phyloP scores from a whole-genome alignment of 2,329 filamentous ascomycete species.

The Fusarium tupiense region DNA sequence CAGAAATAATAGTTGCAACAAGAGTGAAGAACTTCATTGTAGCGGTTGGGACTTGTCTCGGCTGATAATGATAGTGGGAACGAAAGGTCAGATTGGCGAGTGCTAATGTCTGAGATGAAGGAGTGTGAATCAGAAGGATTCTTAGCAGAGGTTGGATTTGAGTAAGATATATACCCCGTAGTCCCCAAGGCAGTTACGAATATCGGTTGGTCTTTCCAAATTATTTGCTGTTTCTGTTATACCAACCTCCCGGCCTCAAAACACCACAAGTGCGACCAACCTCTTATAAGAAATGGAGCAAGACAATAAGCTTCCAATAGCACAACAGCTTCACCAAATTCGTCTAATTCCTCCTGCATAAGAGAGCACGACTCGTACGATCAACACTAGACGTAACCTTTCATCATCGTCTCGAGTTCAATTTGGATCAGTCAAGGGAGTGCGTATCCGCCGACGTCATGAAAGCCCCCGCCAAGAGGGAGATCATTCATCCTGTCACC shows the following conservation, averaged over 20 bases:
- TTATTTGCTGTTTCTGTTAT: not conserved
- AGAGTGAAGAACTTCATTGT: slow-evolving; percentile 47
- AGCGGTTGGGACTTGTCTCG: not conserved
- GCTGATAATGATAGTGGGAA: not conserved
- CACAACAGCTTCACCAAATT: slow-evolving; percentile 7
- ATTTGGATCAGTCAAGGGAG: not conserved
- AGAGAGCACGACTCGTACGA: not conserved
- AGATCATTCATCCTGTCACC: not conserved
- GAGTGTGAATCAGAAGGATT: slow-evolving; percentile 18
- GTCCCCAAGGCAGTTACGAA: not conserved
- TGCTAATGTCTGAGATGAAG: slow-evolving; percentile 7
- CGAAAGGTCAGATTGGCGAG: not conserved
- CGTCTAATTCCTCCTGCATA: not conserved
- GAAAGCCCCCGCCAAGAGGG: not conserved
- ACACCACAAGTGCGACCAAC: slow-evolving; percentile 24
- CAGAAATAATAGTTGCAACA: slow-evolving; percentile 34
- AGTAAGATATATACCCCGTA: not conserved
- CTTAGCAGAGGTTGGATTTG: slow-evolving; percentile 23
- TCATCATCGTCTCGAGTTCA: not conserved
- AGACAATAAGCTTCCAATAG: slow-evolving; percentile 27
- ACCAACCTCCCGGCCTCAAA: slow-evolving; percentile 31
- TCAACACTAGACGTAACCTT: slow-evolving; percentile 3
- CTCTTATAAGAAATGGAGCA: slow-evolving; percentile 21
- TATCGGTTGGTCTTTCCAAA: not conserved
- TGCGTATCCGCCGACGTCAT: slow-evolving; percentile 33